Evolutionary conservation across 768 basidiomycete genomes (phyloP), one percentile per base, ranked within the genome.

Genomic region (Phlebiopsis flavidoalba): DNA sequence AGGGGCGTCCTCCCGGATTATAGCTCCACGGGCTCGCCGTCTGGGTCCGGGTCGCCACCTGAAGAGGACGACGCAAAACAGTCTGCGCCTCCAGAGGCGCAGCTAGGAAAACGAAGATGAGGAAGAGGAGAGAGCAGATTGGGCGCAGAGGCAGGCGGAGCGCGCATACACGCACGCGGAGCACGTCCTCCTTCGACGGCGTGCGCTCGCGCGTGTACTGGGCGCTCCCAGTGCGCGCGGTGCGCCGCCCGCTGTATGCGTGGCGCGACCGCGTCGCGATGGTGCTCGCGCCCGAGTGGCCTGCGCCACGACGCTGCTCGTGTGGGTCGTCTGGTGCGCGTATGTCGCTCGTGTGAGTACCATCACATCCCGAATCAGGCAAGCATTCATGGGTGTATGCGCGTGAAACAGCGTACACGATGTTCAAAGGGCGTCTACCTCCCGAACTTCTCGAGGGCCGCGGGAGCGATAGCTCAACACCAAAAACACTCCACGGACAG

Each of bases 401-500:
- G 36, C 10, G n/a, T n/a, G 8, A 1, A 8, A 33, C 35, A 91
- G 89, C 85, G 0, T 93, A 86, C 67, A 94, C 91, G 1, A 93
- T 96, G 87, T 95, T 96, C 73, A 96, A 95, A n/a, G n/a, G n/a
- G n/a, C 69, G 91, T 94, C 26, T 96, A 84, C 69, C 80, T 95
- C 19, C 94, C 94, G 0, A 95, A 92, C 76, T 95, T 11, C 74
- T 96, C 40, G 94, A 96, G 74, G 81, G 82, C 26, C 76, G 83
- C 19, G 60, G 54, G 62, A 60, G 57, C n/a, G 60, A 63, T 5
- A 60, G 67, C 14, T 60, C 60, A 14, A 64, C 68, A 12, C 69
- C 77, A 1, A 82, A 83, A 67, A 77, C 80, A 0, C 70, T 87
- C n/a, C 15, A 80, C 83, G 65, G 83, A 81, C 59, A 88, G 84